phyloP scores from a whole-genome alignment of 495 filamentous ascomycete genomes.

The Penicillium subrubescens region DNA sequence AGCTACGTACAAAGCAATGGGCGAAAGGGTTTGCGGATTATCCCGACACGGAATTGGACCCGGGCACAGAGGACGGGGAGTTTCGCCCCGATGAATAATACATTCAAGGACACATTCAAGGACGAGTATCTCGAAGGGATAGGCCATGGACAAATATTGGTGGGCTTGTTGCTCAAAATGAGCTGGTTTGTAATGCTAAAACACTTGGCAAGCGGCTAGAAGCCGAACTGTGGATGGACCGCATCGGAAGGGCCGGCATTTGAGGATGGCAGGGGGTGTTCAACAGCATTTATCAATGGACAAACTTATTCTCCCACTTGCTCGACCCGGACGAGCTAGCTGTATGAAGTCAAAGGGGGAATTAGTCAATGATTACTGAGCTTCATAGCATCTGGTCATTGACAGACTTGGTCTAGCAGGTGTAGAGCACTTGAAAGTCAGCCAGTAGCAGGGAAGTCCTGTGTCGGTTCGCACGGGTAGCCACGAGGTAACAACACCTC shows the following conservation, averaged over 20 bases:
- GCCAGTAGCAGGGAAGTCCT: too few relatives aligned
- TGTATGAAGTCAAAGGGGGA: not conserved
- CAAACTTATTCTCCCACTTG: not conserved
- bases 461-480: too few relatives aligned
- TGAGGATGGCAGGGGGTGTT: not conserved
- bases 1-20: not conserved
- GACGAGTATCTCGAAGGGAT: not conserved
- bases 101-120: not conserved
- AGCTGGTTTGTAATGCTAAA: constrained; percentile 1
- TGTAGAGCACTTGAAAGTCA: too few relatives aligned
- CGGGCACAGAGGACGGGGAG: too few relatives aligned
- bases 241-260: not conserved
- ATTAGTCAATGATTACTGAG: constrained; percentile 1
- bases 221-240: not conserved
- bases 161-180: not conserved
- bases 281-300: not conserved
- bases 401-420: not conserved
- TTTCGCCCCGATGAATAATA: too few relatives aligned
- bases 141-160: not conserved
- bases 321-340: not conserved
- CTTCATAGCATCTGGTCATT: not conserved
- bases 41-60: too few relatives aligned
- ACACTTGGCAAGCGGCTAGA: not conserved
- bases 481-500: too few relatives aligned
- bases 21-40: not conserved